Conservation (phyloP, 1,139 yeast genomes). For the Diutina ranongensis region DNA sequence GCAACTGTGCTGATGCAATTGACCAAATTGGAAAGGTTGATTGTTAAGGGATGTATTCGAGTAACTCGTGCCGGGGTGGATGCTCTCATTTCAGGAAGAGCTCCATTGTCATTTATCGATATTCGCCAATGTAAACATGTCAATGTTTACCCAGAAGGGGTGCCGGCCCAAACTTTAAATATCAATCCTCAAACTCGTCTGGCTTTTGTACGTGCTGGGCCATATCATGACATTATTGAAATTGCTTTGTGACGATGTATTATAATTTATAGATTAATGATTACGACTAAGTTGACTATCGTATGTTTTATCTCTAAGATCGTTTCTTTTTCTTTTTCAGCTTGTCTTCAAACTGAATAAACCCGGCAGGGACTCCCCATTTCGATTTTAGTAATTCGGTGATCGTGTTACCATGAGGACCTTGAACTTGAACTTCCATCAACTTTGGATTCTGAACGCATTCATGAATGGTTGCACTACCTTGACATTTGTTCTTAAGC, state of each 20-base stretch:
- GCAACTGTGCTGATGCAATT: slow-evolving; percentile 50
- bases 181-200: slow-evolving; percentile 40
- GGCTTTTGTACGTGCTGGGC: slow-evolving; percentile 48
- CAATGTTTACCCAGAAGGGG: slow-evolving; percentile 42
- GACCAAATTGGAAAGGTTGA: slow-evolving; percentile 33
- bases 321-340: slow-evolving; percentile 34
- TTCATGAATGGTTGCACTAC: slow-evolving; percentile 66
- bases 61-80: slow-evolving; percentile 70
- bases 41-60: slow-evolving; percentile 58
- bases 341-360: slow-evolving; percentile 59
- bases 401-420: slow-evolving; percentile 66
- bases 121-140: slow-evolving; percentile 63
- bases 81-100: slow-evolving; percentile 45
- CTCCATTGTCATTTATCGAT: slow-evolving; percentile 42
- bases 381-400: slow-evolving; percentile 29
- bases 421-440: slow-evolving; percentile 75
- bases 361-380: slow-evolving; percentile 51
- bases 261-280: slow-evolving; percentile 5
- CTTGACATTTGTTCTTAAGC: slow-evolving; percentile 73
- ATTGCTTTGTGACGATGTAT: slow-evolving; percentile 26
- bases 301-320: background rate
- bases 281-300: too few relatives aligned
- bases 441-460: slow-evolving; percentile 42
- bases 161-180: slow-evolving; percentile 43
- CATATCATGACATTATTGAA: slow-evolving; percentile 42